These are phyloP conservation scores for Leccinum longicurvipes DNA, from an alignment of 768 basidiomycete species.

Conservation along the genomic window DNA sequence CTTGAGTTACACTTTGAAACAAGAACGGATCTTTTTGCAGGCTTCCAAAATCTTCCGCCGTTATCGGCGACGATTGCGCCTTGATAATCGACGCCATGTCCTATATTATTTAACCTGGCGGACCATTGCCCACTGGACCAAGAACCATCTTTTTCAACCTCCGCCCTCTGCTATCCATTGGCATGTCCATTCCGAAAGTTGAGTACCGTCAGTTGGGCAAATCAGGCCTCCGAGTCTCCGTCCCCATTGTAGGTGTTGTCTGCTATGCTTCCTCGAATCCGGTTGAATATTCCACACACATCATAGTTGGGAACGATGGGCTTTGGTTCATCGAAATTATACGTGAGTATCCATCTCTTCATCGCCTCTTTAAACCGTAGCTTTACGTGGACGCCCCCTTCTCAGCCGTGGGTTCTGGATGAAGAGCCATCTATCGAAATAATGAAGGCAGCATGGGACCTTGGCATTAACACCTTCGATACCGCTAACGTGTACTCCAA, in stretches of 20 bases:
- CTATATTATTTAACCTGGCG: conserved; percentile 10
- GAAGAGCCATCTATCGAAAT: conserved; percentile 31
- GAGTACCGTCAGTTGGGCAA: conserved; percentile 32
- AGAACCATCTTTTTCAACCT: too few species aligned
- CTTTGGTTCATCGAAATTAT: conserved; percentile 27
- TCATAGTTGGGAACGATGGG: conserved; percentile 30
- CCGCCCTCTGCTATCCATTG: conserved; percentile 23
- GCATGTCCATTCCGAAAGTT: conserved; percentile 19
- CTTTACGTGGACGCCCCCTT: background rate
- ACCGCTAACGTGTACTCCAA: conserved; percentile 38
- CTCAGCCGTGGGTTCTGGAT: conserved; percentile 22
- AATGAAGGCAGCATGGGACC: conserved; percentile 38
- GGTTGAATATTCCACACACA: background rate
- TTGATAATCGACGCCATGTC: too few species aligned
- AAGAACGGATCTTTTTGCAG: too few species aligned
- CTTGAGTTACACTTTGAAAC: too few species aligned
- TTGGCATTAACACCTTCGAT: conserved; percentile 40
- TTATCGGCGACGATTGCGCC: too few species aligned
- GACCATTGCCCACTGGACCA: too few species aligned
- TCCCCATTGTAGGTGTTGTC: conserved; percentile 16
- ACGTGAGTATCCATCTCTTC: conserved; percentile 12
- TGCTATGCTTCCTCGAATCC: background rate
- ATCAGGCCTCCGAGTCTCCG: conserved; percentile 32
- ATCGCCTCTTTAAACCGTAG: background rate
- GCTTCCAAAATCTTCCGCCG: too few species aligned